A percentile compares a stretch with the other conserved stretches of the same genome.
phyloP scores from a whole-genome alignment of 1,284 basidiomycete species.

The Ceraceosorus bombacis region DNA sequence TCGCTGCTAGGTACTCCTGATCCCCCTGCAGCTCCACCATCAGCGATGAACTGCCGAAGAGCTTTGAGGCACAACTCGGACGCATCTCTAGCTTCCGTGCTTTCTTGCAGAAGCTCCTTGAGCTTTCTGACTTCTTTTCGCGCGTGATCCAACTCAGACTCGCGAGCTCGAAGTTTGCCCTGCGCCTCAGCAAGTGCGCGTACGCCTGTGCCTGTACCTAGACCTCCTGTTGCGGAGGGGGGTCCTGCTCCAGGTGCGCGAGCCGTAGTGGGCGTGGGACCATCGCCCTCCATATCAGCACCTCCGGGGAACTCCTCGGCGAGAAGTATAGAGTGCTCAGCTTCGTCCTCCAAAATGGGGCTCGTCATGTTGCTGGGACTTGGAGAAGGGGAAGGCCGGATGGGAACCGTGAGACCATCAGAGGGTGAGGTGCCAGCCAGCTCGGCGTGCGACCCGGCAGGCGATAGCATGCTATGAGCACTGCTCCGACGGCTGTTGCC shows the following conservation, averaged over 20 bases:
- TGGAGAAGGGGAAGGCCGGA: neutral
- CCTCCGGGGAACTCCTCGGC: too few relatives aligned
- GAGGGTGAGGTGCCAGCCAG: neutral
- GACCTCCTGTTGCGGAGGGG: neutral
- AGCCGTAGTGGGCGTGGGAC: neutral
- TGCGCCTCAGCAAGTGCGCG: neutral
- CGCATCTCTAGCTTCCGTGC: conserved; percentile 73
- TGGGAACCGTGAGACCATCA: neutral
- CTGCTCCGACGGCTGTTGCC: too few relatives aligned
- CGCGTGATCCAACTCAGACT: neutral
- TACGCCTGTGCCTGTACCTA: too few relatives aligned
- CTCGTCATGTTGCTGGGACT: neutral
- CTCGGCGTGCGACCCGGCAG: neutral
- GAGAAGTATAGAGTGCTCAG: neutral
- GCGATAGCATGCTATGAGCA: neutral
- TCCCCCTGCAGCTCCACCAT: neutral
- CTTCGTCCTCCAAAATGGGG: neutral
- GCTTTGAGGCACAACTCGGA: conserved; percentile 76
- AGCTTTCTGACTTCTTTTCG: conserved; percentile 5
- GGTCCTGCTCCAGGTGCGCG: neutral
- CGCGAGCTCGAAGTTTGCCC: neutral
- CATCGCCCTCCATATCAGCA: too few relatives aligned
- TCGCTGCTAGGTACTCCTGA: conserved; percentile 1
- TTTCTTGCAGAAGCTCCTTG: conserved; percentile 52
- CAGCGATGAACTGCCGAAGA: conserved; percentile 69